These are phyloP conservation scores for Trichoderma koningiopsis DNA, from an alignment of 2,329 filamentous ascomycete genomes.

Conservation along the genomic window DNA sequence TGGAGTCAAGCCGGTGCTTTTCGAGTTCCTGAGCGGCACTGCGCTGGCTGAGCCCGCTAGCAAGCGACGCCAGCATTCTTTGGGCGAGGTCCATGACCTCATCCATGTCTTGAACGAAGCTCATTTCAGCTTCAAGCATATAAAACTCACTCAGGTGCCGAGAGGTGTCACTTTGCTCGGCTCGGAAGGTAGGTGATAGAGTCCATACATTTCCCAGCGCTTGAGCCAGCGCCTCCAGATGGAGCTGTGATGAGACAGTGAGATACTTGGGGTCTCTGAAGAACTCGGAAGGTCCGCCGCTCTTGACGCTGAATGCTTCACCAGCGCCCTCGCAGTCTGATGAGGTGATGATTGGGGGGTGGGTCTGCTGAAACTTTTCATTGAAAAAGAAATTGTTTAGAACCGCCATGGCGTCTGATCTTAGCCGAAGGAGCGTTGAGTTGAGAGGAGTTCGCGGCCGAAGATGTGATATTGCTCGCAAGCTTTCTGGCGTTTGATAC, in stretches of 20 bases:
- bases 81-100: slow-evolving; percentile 80
- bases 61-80: slow-evolving; percentile 66
- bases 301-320: slow-evolving; percentile 78
- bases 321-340: slow-evolving; percentile 97
- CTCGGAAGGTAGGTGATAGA: slow-evolving; percentile 88
- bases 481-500: slow-evolving; percentile 85
- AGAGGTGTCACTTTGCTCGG: slow-evolving; percentile 89
- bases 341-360: slow-evolving; percentile 92
- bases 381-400: slow-evolving; percentile 74
- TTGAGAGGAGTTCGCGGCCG: slow-evolving; percentile 80
- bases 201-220: slow-evolving; percentile 91
- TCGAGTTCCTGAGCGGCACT: slow-evolving; percentile 50
- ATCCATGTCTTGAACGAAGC: slow-evolving; percentile 71
- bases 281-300: slow-evolving; percentile 56
- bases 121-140: slow-evolving; percentile 93
- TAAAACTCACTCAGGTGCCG: slow-evolving; percentile 97
- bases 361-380: slow-evolving; percentile 76
- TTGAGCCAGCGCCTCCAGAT: slow-evolving; percentile 88
- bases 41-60: slow-evolving; percentile 43
- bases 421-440: slow-evolving; percentile 75
- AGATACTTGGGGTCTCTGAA: slow-evolving; percentile 90
- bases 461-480: slow-evolving; percentile 86
- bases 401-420: slow-evolving; percentile 76
- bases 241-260: slow-evolving; percentile 91
- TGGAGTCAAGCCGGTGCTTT: slow-evolving; percentile 39